Evolutionary conservation across 192 early-diverging fungal genomes (phyloP).

Genomic region (Coemansia sp.): DNA sequence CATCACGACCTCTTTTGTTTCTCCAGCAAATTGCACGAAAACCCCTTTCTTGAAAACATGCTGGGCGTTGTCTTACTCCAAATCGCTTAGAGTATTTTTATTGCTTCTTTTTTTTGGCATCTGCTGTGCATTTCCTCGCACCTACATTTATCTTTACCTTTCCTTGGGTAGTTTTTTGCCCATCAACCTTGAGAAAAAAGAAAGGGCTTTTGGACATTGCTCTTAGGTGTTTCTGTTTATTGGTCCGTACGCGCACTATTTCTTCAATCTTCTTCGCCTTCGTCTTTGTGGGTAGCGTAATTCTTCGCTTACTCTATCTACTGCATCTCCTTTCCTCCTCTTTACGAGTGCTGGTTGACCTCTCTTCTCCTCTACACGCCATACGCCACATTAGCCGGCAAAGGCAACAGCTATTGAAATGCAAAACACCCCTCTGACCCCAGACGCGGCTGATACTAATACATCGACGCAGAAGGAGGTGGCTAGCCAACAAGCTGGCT

Average conservation of each 20-base stretch:
- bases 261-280: too few relatives aligned
- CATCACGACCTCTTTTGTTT: neutral
- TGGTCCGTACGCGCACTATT: too few relatives aligned
- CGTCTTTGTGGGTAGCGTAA: neutral
- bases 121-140: slow-evolving; percentile 3
- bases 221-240: too few relatives aligned
- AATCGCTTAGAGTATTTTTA: neutral
- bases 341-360: neutral
- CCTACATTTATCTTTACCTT: neutral
- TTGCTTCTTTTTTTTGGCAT: neutral
- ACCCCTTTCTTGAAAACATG: too few relatives aligned
- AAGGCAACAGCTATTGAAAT: neutral
- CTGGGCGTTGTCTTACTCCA: neutral
- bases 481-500: neutral
- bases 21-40: neutral
- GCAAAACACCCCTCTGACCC: slow-evolving; percentile 2
- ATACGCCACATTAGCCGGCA: neutral
- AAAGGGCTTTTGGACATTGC: too few relatives aligned
- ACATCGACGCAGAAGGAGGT: neutral
- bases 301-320: neutral
- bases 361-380: neutral
- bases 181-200: neutral
- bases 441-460: neutral
- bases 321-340: neutral
- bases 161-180: neutral